phyloP scores from a whole-genome alignment of 192 early-diverging fungal genomes.

The Coemansia sp. region DNA sequence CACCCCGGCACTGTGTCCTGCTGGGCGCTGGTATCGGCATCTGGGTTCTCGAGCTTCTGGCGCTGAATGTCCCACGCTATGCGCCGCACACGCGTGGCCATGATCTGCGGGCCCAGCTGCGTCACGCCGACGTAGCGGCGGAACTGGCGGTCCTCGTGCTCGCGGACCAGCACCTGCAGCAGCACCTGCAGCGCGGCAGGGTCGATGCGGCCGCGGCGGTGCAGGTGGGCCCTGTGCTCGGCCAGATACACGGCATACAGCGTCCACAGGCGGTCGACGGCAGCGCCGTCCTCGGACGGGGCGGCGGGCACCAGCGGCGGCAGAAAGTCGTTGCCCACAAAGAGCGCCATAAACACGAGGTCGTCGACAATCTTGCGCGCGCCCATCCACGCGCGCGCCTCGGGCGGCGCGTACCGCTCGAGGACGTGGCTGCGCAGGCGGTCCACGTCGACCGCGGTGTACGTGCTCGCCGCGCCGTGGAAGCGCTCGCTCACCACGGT shows the following conservation, averaged over 20 bases:
- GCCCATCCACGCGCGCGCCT: slow-evolving; percentile 68
- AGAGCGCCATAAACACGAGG: slow-evolving; percentile 87
- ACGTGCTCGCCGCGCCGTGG: slow-evolving; percentile 38
- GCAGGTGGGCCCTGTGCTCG: slow-evolving; percentile 25
- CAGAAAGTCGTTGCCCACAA: slow-evolving; percentile 96
- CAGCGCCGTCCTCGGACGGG: slow-evolving; percentile 50
- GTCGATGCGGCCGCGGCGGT: slow-evolving; percentile 56
- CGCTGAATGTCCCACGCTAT: slow-evolving; percentile 19
- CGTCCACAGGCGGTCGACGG: slow-evolving; percentile 56
- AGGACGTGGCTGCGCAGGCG: slow-evolving; percentile 50
- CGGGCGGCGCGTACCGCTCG: slow-evolving; percentile 68
- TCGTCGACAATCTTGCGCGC: slow-evolving; percentile 74
- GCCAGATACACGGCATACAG: slow-evolving; percentile 18
- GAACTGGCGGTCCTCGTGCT: slow-evolving; percentile 58
- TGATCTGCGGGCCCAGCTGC: slow-evolving; percentile 20
- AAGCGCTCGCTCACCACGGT: slow-evolving; percentile 84
- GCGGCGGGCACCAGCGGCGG: slow-evolving; percentile 46
- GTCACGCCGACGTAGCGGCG: slow-evolving; percentile 25
- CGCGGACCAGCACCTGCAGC: slow-evolving; percentile 44
- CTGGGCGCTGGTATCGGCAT: no score
- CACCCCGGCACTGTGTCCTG: no score
- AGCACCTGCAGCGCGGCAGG: slow-evolving; percentile 40
- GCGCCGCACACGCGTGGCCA: slow-evolving; percentile 20
- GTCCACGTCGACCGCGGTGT: slow-evolving; percentile 13
- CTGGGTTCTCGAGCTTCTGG: background rate